These are phyloP conservation scores for Puccinia novopanici DNA, from an alignment of 1,284 basidiomycete species.

Conservation along the genomic window DNA sequence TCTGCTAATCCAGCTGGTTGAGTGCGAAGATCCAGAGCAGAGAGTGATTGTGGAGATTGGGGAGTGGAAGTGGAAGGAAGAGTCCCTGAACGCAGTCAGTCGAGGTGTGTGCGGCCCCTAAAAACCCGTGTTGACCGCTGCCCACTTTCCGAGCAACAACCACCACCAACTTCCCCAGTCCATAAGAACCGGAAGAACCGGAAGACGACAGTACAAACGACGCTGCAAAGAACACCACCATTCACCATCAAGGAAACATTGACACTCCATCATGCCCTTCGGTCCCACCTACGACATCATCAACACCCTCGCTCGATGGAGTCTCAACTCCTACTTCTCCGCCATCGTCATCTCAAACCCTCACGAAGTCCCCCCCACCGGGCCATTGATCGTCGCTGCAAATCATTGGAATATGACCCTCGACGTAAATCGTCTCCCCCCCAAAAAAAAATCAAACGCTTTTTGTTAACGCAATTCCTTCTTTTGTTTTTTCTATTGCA, in stretches of 20 bases:
- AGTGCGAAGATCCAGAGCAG: too few species aligned
- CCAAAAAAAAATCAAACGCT: neutral
- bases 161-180: neutral
- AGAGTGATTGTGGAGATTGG: too few species aligned
- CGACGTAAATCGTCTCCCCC: neutral
- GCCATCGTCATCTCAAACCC: constrained; percentile 23
- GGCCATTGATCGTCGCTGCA: constrained; percentile 38
- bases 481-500: neutral
- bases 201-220: too few species aligned
- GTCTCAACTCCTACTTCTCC: constrained; percentile 28
- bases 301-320: constrained; percentile 29
- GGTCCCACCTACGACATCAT: constrained; percentile 50
- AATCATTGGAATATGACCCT: constrained; percentile 50
- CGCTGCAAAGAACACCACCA: too few species aligned
- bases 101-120: too few species aligned
- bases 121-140: too few species aligned
- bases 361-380: constrained; percentile 11
- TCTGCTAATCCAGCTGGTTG: too few species aligned
- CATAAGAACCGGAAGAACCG: neutral
- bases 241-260: too few species aligned
- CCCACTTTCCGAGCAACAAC: neutral
- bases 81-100: too few species aligned
- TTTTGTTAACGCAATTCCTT: too few species aligned
- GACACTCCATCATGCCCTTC: constrained; percentile 39
- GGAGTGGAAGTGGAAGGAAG: too few species aligned